phyloP scores from a whole-genome alignment of 192 early-diverging fungal genomes.

The Coemansia sp. region DNA sequence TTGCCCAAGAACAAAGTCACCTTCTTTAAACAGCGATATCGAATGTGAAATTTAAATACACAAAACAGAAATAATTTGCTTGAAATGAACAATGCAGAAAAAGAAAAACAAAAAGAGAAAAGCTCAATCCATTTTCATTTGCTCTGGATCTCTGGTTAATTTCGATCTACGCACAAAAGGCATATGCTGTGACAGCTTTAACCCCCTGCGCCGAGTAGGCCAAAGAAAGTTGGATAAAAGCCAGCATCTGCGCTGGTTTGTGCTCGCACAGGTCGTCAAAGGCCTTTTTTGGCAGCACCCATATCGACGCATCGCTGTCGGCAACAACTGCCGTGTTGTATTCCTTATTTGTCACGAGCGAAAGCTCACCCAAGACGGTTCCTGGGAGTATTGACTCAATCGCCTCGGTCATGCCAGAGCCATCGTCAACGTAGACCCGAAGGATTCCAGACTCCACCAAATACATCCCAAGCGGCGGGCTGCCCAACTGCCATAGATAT shows the following conservation, averaged over 20 bases:
- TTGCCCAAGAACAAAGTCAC: not conserved
- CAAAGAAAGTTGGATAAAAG: constrained; percentile 78
- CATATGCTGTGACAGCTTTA: constrained; percentile 54
- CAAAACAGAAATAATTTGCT: not conserved
- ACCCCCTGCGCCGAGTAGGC: constrained; percentile 68
- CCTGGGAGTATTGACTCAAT: constrained; percentile 89
- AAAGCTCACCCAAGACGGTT: constrained; percentile 87
- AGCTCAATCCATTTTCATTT: not conserved
- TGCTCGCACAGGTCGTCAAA: constrained; percentile 69
- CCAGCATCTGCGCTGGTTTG: constrained; percentile 70
- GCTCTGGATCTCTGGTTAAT: constrained; percentile 11
- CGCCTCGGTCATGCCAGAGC: constrained; percentile 28
- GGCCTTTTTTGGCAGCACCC: constrained; percentile 65
- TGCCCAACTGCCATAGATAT: constrained; percentile 69
- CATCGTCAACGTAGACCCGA: constrained; percentile 54
- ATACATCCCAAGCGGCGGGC: constrained; percentile 63
- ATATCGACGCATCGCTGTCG: constrained; percentile 66
- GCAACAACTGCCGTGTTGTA: constrained; percentile 65
- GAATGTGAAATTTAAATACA: not conserved
- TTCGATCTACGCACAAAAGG: constrained; percentile 36
- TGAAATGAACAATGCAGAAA: not conserved
- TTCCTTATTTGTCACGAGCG: constrained; percentile 65
- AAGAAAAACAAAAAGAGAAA: constrained; percentile 2
- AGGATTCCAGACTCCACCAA: constrained; percentile 77
- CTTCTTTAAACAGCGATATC: not conserved